Conservation (phyloP, 305 asterid genomes). For the Galium porrigens region DNA sequence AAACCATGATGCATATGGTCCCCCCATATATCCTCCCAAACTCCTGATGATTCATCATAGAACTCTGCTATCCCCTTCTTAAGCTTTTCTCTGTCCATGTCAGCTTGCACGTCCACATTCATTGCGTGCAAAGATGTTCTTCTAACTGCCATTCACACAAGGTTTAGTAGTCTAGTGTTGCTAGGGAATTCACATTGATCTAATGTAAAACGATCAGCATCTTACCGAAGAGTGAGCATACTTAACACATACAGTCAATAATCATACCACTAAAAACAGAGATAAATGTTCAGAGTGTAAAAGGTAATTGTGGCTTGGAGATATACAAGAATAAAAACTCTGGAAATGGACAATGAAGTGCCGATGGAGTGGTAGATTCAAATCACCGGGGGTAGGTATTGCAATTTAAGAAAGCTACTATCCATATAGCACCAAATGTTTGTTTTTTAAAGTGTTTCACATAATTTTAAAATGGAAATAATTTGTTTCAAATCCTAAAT, state of each 20-base stretch:
- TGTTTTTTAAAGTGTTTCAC: neutral
- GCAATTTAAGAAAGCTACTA: neutral
- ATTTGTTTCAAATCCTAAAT: neutral
- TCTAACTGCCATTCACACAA: neutral
- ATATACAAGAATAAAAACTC: neutral
- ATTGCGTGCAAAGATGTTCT: conserved; percentile 1
- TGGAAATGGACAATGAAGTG: neutral
- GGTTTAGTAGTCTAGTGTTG: neutral
- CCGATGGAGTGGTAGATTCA: too few species aligned
- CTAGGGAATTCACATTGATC: neutral
- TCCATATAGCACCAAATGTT: neutral
- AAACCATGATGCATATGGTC: conserved; percentile 98
- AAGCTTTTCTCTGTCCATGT: conserved; percentile 26
- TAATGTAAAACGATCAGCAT: neutral
- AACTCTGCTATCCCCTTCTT: conserved; percentile 78
- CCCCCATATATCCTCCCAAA: conserved; percentile 95
- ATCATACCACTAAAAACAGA: neutral
- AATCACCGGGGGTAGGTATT: too few species aligned
- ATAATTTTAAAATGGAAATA: neutral
- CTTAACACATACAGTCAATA: neutral
- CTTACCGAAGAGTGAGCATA: neutral
- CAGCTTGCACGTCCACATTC: conserved; percentile 24
- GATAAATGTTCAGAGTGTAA: neutral
- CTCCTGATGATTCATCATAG: conserved; percentile 74
- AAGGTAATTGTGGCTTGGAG: neutral